These are phyloP conservation scores for Copromyces sp. DNA, from an alignment of 495 filamentous ascomycete genomes.

Conservation along the genomic window DNA sequence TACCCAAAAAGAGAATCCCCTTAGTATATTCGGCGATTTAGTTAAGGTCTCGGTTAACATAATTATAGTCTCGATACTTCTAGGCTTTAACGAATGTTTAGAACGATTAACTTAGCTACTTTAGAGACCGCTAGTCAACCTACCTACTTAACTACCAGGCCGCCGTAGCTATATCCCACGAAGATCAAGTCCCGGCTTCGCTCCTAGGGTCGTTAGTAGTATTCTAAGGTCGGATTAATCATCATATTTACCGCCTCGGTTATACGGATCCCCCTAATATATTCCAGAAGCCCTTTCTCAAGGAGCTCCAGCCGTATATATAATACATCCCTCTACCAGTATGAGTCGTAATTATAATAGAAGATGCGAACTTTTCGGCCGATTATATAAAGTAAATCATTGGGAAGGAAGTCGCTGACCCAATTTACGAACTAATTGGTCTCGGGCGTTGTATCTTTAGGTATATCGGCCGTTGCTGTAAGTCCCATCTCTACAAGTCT, in stretches of 20 bases:
- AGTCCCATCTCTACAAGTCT: no score
- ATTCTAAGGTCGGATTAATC: neutral
- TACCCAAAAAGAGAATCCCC: no score
- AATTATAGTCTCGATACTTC: slow-evolving; percentile 3
- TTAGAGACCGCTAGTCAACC: neutral
- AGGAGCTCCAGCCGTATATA: slow-evolving; percentile 9
- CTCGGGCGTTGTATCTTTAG: neutral
- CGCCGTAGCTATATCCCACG: slow-evolving; percentile 14
- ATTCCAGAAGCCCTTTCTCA: slow-evolving; percentile 5
- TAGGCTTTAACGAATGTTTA: slow-evolving; percentile 12
- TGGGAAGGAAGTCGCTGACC: slow-evolving; percentile 15
- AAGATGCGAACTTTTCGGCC: slow-evolving; percentile 4
- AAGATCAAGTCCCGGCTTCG: slow-evolving; percentile 11
- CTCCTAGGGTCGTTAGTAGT: slow-evolving; percentile 6
- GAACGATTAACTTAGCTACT: neutral
- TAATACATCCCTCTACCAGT: slow-evolving; percentile 12
- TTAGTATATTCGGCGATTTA: no score
- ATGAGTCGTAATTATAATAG: slow-evolving; percentile 17
- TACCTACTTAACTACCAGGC: slow-evolving; percentile 16
- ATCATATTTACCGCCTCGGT: slow-evolving; percentile 1
- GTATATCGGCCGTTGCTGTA: neutral
- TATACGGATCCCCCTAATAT: neutral
- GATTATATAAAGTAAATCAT: neutral
- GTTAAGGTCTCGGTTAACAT: neutral
- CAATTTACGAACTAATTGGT: slow-evolving; percentile 1